Evolutionary conservation across 176 grass and related monocot genomes (phyloP).

Genomic region (Alopecurus myosuroides): DNA sequence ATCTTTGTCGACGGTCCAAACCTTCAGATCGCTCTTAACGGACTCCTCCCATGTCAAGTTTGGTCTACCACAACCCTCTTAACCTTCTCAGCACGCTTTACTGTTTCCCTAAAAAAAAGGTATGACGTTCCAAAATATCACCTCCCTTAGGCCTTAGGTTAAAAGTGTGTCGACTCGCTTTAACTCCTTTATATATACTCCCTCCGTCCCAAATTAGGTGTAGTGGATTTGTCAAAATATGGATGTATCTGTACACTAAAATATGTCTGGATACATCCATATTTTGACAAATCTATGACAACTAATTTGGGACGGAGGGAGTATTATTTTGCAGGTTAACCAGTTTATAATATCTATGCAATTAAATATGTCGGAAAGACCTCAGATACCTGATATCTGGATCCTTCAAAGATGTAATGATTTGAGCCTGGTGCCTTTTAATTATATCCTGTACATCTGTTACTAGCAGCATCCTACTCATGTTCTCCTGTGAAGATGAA

Average conservation of each 20-base stretch:
- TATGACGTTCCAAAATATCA: background rate
- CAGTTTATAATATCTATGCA: background rate
- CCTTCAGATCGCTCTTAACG: no score
- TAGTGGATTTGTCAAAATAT: no score
- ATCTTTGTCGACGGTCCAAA: no score
- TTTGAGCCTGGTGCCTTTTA: constrained; percentile 98
- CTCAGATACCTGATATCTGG: constrained; percentile 91
- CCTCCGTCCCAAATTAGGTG: no score
- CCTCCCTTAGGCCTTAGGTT: background rate
- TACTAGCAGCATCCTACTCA: constrained; percentile 96
- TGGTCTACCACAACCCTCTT: no score
- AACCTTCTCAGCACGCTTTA: no score
- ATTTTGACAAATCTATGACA: no score
- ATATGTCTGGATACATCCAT: no score
- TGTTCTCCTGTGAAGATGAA: constrained; percentile 75
- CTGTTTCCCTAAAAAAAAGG: background rate
- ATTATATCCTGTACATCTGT: constrained; percentile 99
- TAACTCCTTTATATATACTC: background rate
- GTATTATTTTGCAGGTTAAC: background rate
- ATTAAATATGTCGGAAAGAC: background rate
- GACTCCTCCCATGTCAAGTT: no score
- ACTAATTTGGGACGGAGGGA: no score
- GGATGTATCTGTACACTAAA: no score
- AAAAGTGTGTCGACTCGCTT: background rate
- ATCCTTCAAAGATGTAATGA: constrained; percentile 98